Evolutionary conservation across 2,329 filamentous ascomycete species (phyloP).

Genomic region (Annulohypoxylon truncatum): DNA sequence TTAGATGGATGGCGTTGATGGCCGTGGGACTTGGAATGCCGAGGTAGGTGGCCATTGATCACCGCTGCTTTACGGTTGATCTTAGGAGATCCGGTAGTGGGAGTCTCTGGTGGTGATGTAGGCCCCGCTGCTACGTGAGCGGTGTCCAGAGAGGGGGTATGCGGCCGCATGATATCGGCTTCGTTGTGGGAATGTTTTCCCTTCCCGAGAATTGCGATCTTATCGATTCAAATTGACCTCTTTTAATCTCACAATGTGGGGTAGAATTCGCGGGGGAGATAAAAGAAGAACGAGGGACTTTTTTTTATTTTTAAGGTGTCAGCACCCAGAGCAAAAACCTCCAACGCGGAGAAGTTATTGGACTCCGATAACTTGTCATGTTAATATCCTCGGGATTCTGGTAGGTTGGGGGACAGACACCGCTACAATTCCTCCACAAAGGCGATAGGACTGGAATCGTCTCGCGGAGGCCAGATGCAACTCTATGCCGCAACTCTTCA

Average conservation of each 20-base stretch:
- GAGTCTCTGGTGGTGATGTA: slow-evolving; percentile 57
- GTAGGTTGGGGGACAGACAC: slow-evolving; percentile 45
- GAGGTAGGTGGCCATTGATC: slow-evolving; percentile 37
- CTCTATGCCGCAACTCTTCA: slow-evolving; percentile 28
- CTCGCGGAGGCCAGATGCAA: slow-evolving; percentile 36
- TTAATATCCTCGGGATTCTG: slow-evolving; percentile 52
- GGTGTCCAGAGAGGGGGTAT: slow-evolving; percentile 47
- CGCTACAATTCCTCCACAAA: slow-evolving; percentile 48
- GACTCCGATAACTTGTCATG: slow-evolving; percentile 59
- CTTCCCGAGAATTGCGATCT: slow-evolving; percentile 46
- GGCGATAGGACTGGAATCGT: slow-evolving; percentile 36
- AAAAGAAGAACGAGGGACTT: slow-evolving; percentile 41
- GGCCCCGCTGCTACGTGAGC: slow-evolving; percentile 47
- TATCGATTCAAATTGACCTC: slow-evolving; percentile 44
- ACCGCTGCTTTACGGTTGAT: slow-evolving; percentile 42
- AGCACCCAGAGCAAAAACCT: slow-evolving; percentile 59
- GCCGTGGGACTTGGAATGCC: slow-evolving; percentile 42
- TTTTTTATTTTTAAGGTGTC: slow-evolving; percentile 52
- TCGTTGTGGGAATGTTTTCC: slow-evolving; percentile 45
- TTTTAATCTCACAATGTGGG: slow-evolving; percentile 47
- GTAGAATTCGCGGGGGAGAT: slow-evolving; percentile 49
- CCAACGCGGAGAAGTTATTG: slow-evolving; percentile 58
- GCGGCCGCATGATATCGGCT: slow-evolving; percentile 48
- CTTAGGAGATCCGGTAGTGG: slow-evolving; percentile 51
- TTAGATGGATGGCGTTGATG: slow-evolving; percentile 46